Base-by-base conservation (phyloP, 2,329 filamentous ascomycete species). In the Fusarium goolgardi region DNA sequence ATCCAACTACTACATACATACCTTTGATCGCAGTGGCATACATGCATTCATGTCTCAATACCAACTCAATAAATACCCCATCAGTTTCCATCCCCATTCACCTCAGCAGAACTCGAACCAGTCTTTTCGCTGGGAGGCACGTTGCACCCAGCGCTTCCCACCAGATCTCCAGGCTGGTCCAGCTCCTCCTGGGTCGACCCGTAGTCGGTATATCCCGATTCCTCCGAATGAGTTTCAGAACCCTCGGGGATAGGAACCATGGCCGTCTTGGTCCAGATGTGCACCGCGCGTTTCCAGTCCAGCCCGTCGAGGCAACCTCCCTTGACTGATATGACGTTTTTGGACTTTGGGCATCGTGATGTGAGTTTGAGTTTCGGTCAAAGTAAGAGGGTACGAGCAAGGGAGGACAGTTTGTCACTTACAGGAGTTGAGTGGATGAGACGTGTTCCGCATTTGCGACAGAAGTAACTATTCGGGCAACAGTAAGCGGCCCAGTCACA, bases 201-300 rank as follows among this genome's bases (percentile, higher is more conserved):
- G 61, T 84, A 86, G 15, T 81, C 80, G 15, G 79, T 81, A 40
- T 73, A 76, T 8, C 71, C 76, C 4, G 85, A 85, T 57, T 86
- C 84, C 59, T 86, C 86, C 16, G 84, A 82, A 74, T 85, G 84
- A 8, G 79, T 77, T 78, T 90, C 86, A 29, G 83, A 84, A 12
- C 87, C 86, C 70, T 90, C 88, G 4, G 90, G 89, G 65, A 92
- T 91, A 34, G 88, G 86, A 20, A 91, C 83, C 82, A 92, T 88
- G 69, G 89, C 89, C 41, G 83, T 84, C 71, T 87, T 87, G 21
- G 87, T 89, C 86, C 87, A 91, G 70, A 92, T 88, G 79, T 92
- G 90, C 67, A 86, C 85, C 29, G 88, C 88, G 5, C 76, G 79
- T 15, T 76, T 80, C 86, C 88, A 88, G 76, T 89, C 84, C 21